Conservation (phyloP, 2,329 filamentous ascomycete genomes). For the Stemphylium vesicarium region DNA sequence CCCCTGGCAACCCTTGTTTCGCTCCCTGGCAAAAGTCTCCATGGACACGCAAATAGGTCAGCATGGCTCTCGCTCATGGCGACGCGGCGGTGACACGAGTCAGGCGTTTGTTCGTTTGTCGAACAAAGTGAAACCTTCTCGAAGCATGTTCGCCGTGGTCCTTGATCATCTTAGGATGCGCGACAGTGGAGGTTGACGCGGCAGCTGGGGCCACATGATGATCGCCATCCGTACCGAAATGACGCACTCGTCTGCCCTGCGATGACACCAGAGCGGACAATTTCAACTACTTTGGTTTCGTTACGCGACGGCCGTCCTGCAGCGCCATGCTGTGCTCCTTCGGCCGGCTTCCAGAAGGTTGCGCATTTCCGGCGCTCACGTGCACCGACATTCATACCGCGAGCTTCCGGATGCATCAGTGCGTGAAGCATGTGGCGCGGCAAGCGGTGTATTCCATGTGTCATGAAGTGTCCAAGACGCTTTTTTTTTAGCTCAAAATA, state of each 20-base stretch:
- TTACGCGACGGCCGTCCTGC: conserved; percentile 27
- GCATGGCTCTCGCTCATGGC: background rate
- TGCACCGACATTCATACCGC: conserved; percentile 16
- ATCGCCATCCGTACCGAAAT: conserved; percentile 42
- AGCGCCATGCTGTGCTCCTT: conserved; percentile 16
- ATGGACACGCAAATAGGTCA: conserved; percentile 1
- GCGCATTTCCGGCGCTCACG: conserved; percentile 19
- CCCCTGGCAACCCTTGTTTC: conserved; percentile 4
- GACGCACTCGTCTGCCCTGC: conserved; percentile 30
- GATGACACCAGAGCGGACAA: conserved; percentile 17
- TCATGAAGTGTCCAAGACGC: conserved; percentile 7
- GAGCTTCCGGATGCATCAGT: conserved; percentile 4
- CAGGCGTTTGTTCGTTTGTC: conserved; percentile 7
- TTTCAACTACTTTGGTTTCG: conserved; percentile 43
- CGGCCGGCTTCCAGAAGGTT: conserved; percentile 27
- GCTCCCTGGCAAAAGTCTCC: background rate
- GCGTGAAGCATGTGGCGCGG: conserved; percentile 12
- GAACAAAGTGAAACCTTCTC: conserved; percentile 40
- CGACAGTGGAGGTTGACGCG: conserved; percentile 21
- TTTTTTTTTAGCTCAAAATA: conserved; percentile 5
- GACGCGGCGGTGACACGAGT: conserved; percentile 8
- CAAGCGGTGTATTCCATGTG: conserved; percentile 9
- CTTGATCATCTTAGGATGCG: conserved; percentile 29
- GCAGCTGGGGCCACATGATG: conserved; percentile 33
- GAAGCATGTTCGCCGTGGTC: conserved; percentile 36